phyloP scores from a whole-genome alignment of 768 basidiomycete species.

The Kwoniella bestiolae region DNA sequence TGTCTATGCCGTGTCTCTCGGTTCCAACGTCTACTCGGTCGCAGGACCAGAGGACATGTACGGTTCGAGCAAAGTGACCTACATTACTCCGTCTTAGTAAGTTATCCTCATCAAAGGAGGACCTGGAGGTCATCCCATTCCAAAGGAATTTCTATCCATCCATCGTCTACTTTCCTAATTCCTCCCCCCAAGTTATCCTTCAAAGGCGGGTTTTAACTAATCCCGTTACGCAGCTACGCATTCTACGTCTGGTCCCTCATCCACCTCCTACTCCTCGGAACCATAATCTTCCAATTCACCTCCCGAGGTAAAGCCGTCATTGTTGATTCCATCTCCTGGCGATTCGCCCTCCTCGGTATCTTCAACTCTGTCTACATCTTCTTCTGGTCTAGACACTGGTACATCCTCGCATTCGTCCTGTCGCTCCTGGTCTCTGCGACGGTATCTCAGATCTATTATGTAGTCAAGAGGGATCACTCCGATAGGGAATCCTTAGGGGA shows the following conservation, averaged over 20 bases:
- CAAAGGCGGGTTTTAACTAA: too few relatives aligned
- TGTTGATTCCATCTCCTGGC: constrained; percentile 86
- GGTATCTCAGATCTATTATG: constrained; percentile 87
- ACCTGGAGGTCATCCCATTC: neutral
- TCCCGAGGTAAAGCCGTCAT: constrained; percentile 71
- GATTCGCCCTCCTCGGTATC: constrained; percentile 83
- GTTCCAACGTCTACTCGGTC: constrained; percentile 77
- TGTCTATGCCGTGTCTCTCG: constrained; percentile 83
- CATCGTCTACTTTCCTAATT: neutral
- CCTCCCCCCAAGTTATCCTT: neutral
- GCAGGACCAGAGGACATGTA: constrained; percentile 66
- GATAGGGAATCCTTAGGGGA: constrained; percentile 68
- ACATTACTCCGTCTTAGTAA: constrained; percentile 82
- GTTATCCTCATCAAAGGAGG: neutral
- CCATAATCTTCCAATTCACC: constrained; percentile 66
- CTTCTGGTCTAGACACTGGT: constrained; percentile 80
- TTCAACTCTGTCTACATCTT: constrained; percentile 89
- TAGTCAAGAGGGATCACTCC: constrained; percentile 82
- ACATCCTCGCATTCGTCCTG: constrained; percentile 75
- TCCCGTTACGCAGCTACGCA: constrained; percentile 15
- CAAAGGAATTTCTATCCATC: neutral
- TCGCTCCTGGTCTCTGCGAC: constrained; percentile 82
- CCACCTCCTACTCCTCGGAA: constrained; percentile 87
- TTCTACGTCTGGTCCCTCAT: constrained; percentile 71
- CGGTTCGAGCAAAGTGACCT: constrained; percentile 63